These are phyloP conservation scores for Ogataea pini DNA, from an alignment of 805 yeast genomes.

Conservation along the genomic window DNA sequence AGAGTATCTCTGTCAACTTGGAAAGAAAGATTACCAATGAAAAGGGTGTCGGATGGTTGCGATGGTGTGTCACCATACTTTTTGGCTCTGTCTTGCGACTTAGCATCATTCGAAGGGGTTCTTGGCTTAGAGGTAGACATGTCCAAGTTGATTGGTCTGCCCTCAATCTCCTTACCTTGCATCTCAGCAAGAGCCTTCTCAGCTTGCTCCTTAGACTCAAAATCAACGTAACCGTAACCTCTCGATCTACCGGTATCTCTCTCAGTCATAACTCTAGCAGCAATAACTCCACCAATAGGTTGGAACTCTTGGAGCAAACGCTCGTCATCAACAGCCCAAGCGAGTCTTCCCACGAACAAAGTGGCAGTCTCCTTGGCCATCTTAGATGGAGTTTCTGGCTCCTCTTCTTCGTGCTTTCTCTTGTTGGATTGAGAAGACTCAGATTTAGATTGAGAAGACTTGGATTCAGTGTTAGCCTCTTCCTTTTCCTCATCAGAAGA, in stretches of 20 bases:
- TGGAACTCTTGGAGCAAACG: constrained; percentile 90
- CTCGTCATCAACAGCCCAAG: constrained; percentile 96
- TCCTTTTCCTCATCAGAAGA: constrained; percentile 13
- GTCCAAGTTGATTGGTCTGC: constrained; percentile 94
- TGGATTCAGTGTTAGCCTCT: too few relatives aligned
- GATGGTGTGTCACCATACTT: constrained; percentile 89
- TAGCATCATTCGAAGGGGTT: constrained; percentile 47
- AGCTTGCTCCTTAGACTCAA: constrained; percentile 72
- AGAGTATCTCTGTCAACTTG: constrained; percentile 79
- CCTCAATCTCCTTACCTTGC: constrained; percentile 95
- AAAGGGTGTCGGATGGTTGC: constrained; percentile 92
- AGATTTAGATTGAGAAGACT: background rate
- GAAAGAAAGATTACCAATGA: constrained; percentile 95
- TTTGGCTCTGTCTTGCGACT: constrained; percentile 75
- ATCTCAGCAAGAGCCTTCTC: constrained; percentile 80
- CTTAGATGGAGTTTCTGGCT: constrained; percentile 49
- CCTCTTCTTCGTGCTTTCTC: constrained; percentile 40
- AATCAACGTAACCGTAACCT: constrained; percentile 98
- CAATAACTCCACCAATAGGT: constrained; percentile 72
- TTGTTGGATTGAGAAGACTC: constrained; percentile 32
- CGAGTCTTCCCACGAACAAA: constrained; percentile 92
- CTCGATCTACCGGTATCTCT: constrained; percentile 82
- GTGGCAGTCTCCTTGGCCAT: constrained; percentile 76
- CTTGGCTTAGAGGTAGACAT: constrained; percentile 83
- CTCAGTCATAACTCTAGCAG: constrained; percentile 93